These are phyloP conservation scores for Nemania diffusa DNA, from an alignment of 2,329 filamentous ascomycete species.

Conservation along the genomic window DNA sequence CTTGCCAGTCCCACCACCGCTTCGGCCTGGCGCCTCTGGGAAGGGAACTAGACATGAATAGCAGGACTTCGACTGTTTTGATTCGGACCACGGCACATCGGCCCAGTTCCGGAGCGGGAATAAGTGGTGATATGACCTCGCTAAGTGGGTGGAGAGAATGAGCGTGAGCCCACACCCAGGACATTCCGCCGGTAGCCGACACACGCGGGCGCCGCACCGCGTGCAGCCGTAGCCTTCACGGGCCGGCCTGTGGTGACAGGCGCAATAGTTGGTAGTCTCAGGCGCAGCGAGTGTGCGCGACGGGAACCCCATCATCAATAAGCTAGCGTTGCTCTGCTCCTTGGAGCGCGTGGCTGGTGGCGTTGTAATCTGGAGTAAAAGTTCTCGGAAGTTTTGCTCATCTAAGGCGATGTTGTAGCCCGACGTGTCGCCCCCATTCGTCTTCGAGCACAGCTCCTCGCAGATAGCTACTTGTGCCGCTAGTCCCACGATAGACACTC, in stretches of 20 bases:
- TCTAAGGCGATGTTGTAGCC: conserved; percentile 88
- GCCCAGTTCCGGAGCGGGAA: conserved; percentile 92
- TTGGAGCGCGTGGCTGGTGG: conserved; percentile 81
- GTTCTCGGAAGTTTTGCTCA: conserved; percentile 85
- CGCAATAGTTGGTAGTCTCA: conserved; percentile 78
- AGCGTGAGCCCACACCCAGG: conserved; percentile 91
- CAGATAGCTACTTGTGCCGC: conserved; percentile 94
- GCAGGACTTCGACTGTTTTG: conserved; percentile 71
- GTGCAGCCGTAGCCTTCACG: conserved; percentile 92
- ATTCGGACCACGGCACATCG: conserved; percentile 85
- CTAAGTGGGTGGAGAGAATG: conserved; percentile 92
- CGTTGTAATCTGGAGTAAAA: conserved; percentile 89
- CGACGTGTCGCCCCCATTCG: conserved; percentile 80
- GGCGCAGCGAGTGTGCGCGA: conserved; percentile 80
- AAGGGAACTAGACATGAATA: conserved; percentile 82
- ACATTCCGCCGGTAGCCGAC: conserved; percentile 88
- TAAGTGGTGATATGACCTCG: conserved; percentile 91
- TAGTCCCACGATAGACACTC: conserved; percentile 88
- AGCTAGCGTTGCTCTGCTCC: conserved; percentile 67
- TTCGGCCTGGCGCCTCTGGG: conserved; percentile 58
- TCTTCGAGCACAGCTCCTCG: conserved; percentile 85
- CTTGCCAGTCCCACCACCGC: conserved; percentile 39
- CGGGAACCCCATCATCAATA: conserved; percentile 99
- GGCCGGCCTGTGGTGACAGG: conserved; percentile 85
- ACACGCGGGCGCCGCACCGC: conserved; percentile 88